A percentile compares a stretch with the other conserved stretches of the same genome.
Evolutionary conservation across 768 basidiomycete species (phyloP).

Genomic region (Floccularia luteovirens): DNA sequence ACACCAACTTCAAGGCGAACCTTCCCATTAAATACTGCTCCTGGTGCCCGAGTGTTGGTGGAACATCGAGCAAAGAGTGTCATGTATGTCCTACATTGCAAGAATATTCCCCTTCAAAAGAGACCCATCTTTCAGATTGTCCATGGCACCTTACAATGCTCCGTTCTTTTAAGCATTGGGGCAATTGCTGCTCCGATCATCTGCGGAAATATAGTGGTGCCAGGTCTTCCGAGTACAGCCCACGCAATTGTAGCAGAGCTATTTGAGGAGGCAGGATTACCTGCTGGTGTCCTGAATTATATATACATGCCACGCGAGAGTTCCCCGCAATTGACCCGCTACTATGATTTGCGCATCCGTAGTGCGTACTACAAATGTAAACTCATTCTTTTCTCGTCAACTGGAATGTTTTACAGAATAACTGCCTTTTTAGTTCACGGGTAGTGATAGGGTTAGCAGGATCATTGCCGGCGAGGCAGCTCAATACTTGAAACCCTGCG

Average conservation of each 20-base stretch:
- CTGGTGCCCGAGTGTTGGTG: constrained; percentile 36
- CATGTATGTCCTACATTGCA: constrained; percentile 24
- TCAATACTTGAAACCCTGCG: constrained; percentile 45
- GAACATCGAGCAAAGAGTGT: constrained; percentile 45
- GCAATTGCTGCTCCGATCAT: constrained; percentile 38
- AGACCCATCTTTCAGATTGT: no score
- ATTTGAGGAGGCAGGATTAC: constrained; percentile 52
- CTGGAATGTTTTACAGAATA: background rate
- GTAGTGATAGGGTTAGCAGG: constrained; percentile 44
- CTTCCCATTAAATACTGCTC: constrained; percentile 30
- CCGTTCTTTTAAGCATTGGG: constrained; percentile 34
- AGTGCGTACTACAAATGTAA: constrained; percentile 46
- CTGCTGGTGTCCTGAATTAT: constrained; percentile 51
- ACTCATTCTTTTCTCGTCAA: constrained; percentile 9
- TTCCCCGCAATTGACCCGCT: constrained; percentile 33
- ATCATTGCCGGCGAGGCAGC: constrained; percentile 48
- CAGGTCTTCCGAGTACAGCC: constrained; percentile 40
- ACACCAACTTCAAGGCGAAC: constrained; percentile 26
- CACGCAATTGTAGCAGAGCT: constrained; percentile 38
- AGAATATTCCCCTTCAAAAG: no score
- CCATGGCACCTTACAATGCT: constrained; percentile 52
- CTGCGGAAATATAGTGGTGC: constrained; percentile 49
- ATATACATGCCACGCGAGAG: constrained; percentile 36
- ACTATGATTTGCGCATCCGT: constrained; percentile 50
- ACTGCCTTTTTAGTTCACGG: constrained; percentile 36